Conservation (phyloP, 2,329 filamentous ascomycete genomes). For the Dactylellina cionopaga region DNA sequence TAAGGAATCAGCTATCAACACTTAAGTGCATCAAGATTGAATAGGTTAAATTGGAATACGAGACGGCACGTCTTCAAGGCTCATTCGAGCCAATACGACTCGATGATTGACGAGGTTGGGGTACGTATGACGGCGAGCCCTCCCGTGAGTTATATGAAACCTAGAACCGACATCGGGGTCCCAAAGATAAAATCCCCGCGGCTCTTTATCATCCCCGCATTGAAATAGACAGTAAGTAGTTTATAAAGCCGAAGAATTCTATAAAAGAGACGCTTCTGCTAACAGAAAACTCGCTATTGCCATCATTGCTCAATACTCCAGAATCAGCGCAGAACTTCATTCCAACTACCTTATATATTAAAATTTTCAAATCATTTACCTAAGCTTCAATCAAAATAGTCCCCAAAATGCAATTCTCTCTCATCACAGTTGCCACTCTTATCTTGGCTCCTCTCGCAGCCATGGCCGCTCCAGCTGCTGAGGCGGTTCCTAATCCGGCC, state of each 20-base stretch:
- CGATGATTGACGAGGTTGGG: too few species aligned
- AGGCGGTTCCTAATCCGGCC: constrained; percentile 4
- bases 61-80: too few species aligned
- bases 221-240: too few species aligned
- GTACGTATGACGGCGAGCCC: too few species aligned
- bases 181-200: background rate
- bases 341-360: too few species aligned
- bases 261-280: too few species aligned
- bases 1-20: too few species aligned
- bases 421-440: constrained; percentile 35
- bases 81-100: background rate
- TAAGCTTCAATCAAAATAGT: background rate
- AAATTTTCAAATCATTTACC: background rate
- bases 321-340: background rate
- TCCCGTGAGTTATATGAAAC: background rate
- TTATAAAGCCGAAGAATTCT: too few species aligned
- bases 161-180: background rate
- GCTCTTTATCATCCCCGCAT: background rate
- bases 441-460: constrained; percentile 37
- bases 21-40: too few species aligned
- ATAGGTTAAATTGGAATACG: too few species aligned
- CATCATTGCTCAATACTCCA: too few species aligned
- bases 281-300: too few species aligned
- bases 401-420: constrained; percentile 38
- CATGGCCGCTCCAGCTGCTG: constrained; percentile 40